Percentiles rank a stretch among this genome's conserved stretches.
These are phyloP conservation scores for Cynara cardunculus DNA, from an alignment of 129 eudicot species.

Conservation along the genomic window DNA sequence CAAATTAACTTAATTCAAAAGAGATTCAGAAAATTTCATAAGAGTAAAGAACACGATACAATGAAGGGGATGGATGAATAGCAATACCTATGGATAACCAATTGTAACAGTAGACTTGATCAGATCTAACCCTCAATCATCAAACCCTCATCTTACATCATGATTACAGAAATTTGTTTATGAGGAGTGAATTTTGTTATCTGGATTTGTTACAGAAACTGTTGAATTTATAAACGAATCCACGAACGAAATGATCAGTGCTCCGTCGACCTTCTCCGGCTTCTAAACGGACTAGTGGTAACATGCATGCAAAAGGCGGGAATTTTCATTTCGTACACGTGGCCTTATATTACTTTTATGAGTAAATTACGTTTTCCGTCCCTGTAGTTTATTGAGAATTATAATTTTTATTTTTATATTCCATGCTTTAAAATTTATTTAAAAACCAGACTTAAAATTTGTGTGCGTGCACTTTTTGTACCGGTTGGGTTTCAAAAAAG, in stretches of 20 bases:
- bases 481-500: not conserved
- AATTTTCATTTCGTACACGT: conserved; percentile 7
- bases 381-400: too few relatives aligned
- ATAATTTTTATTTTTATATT: too few relatives aligned
- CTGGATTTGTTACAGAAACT: not conserved
- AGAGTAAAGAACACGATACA: not conserved
- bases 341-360: too few relatives aligned
- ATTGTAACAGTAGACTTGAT: conserved; percentile 2
- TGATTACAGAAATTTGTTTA: not conserved
- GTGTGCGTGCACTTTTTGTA: too few relatives aligned
- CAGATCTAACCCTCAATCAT: not conserved
- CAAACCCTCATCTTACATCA: not conserved
- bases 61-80: not conserved
- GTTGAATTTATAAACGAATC: not conserved
- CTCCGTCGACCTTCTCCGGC: not conserved
- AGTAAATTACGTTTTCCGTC: too few relatives aligned
- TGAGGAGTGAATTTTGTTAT: not conserved
- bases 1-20: not conserved
- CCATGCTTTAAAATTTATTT: too few relatives aligned
- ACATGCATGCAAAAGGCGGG: conserved; percentile 10
- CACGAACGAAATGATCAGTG: not conserved
- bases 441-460: too few relatives aligned
- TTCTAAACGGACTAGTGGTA: not conserved
- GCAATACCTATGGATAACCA: not conserved
- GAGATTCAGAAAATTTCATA: not conserved